Evolutionary conservation across 768 basidiomycete genomes (phyloP).

Genomic region (Postia placenta): DNA sequence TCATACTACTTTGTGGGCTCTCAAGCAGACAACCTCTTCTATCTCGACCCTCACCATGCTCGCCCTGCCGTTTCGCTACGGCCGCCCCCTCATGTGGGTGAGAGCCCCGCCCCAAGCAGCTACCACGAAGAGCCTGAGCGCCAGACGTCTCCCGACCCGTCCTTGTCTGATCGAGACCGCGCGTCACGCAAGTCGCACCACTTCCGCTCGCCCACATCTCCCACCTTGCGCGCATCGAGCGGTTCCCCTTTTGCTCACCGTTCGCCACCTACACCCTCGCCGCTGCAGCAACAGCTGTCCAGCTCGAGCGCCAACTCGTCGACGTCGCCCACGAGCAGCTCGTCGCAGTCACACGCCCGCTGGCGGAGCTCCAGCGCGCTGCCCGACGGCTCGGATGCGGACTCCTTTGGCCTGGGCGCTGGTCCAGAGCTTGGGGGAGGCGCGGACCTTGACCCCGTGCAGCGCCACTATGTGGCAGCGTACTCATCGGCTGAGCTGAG

Average conservation of each 20-base stretch:
- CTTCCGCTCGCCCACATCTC: constrained; percentile 21
- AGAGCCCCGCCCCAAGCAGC: constrained; percentile 4
- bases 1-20: constrained; percentile 97
- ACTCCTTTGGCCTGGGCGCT: no score
- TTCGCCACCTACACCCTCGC: constrained; percentile 53
- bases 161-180: constrained; percentile 11
- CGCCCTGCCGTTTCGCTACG: constrained; percentile 72
- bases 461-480: constrained; percentile 63
- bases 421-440: constrained; percentile 28
- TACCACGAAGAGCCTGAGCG: constrained; percentile 9
- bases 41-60: constrained; percentile 76
- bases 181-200: constrained; percentile 16
- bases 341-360: constrained; percentile 23
- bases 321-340: constrained; percentile 25
- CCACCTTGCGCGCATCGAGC: constrained; percentile 20
- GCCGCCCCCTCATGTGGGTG: constrained; percentile 30
- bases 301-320: constrained; percentile 24
- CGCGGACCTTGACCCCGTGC: constrained; percentile 37
- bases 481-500: constrained; percentile 70
- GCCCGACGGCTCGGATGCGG: constrained; percentile 25
- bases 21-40: constrained; percentile 83
- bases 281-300: constrained; percentile 60
- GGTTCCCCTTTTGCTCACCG: constrained; percentile 44
- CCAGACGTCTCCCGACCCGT: constrained; percentile 19
- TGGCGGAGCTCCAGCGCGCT: constrained; percentile 25